Evolutionary conservation across 2,329 filamentous ascomycete species (phyloP), one percentile per base, ranked within the genome.

Genomic region (Fusarium anguioides): DNA sequence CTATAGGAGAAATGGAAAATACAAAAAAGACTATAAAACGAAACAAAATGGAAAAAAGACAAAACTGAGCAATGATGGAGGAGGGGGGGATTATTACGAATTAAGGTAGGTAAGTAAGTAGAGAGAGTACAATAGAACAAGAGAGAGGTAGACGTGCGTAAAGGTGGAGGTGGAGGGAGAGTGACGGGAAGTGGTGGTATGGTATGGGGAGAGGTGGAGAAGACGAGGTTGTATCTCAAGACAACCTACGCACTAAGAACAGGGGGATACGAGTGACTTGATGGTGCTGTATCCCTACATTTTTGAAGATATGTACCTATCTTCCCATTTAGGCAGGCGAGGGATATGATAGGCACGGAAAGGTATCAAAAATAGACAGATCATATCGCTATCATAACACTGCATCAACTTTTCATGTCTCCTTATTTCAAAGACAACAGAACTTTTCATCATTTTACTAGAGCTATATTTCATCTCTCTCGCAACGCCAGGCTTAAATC

Each of bases 51-150:
- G 36, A 57, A 54, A 29, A 54, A 31, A 47, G 20, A 50, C 33
- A 42, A 56, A 65, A 45, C 44, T 33, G 35, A 41, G 31, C 31
- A 47, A 61, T n/a, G 37, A 47, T 42, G 48, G 47, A 46, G 53
- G 58, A 56, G 60, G 51, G 64, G 41, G 60, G 40, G 21, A 63
- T 55, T 69, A 68, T 68, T 68, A 68, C 56, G 51, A 48, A 57
- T 67, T 53, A 60, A 60, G 57, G 55, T 21, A 59, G 53, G 56
- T 52, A 42, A n/a, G n/a, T n/a, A n/a, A n/a, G n/a, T n/a, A 40
- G 39, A 46, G 35, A 57, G 52, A 63, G 60, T 41, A 63, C 24
- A 63, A 47, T 44, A 36, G 35, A 50, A 60, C 40, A 58, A 31
- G 29, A 31, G 14, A 31, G 29, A 31, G 29, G 29, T 31, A 60